These are phyloP conservation scores for Amphirosellinia nigrospora DNA, from an alignment of 495 filamentous ascomycete species.

Conservation along the genomic window DNA sequence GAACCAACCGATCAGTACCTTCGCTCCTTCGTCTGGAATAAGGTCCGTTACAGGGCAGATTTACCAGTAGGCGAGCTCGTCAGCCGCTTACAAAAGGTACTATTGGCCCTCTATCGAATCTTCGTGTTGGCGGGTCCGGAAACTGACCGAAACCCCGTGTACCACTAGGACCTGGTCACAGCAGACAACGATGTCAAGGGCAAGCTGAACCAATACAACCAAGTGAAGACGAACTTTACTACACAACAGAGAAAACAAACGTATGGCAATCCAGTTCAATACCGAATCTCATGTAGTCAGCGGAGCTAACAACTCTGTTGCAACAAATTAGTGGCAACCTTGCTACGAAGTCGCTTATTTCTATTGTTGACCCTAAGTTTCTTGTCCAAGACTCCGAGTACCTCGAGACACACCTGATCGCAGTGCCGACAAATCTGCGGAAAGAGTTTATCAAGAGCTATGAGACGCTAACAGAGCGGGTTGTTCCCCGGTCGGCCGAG, in stretches of 20 bases:
- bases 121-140: background rate
- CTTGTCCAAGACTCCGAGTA: conserved; percentile 93
- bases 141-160: conserved; percentile 26
- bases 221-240: conserved; percentile 79
- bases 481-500: conserved; percentile 85
- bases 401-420: conserved; percentile 92
- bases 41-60: conserved; percentile 93
- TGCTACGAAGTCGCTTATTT: conserved; percentile 87
- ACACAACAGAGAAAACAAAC: conserved; percentile 85
- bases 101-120: background rate
- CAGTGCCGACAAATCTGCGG: conserved; percentile 74
- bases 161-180: conserved; percentile 73
- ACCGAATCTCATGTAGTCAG: background rate
- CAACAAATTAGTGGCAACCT: conserved; percentile 77
- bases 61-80: conserved; percentile 84
- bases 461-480: conserved; percentile 80
- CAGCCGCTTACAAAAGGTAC: conserved; percentile 83
- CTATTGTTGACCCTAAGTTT: conserved; percentile 77
- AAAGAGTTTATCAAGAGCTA: conserved; percentile 91
- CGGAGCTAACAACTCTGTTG: conserved; percentile 19
- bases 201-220: conserved; percentile 92
- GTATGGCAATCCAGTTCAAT: conserved; percentile 48
- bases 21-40: conserved; percentile 90
- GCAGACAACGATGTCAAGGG: conserved; percentile 93
- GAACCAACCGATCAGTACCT: conserved; percentile 95